Evolutionary conservation across 352 stramenopile species (phyloP), one percentile per base, ranked within the genome.

Genomic region (Elongisporangium undulatum): DNA sequence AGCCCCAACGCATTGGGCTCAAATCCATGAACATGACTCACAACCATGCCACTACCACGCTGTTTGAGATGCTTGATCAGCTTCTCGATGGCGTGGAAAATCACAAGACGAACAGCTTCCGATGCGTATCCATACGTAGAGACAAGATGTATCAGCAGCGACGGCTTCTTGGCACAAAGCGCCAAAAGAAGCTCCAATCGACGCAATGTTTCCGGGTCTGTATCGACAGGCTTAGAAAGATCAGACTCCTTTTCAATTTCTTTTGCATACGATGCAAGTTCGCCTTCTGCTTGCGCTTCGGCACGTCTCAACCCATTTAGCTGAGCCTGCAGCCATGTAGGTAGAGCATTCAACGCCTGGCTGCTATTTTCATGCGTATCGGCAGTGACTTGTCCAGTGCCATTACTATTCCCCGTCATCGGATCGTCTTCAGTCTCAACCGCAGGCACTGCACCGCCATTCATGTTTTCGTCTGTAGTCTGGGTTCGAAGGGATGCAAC

Each of bases 1-100:
- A 92, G 71, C 0, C 77, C 74, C 21, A 94, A 77, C 22, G 84
- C 75, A 19, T 77, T 73, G 0, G 79, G 55, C 12, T 78, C 71
- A 39, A 89, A 91, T 8, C 76, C 79, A 19, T 90, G 69, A 20
- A 94, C 69, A 56, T 93, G 82, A 5, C 71, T 75, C 17, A 93
- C 66, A 22, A 93, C 79, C 52, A 82, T 75, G 29, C 69, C 63
- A 51, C 68, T 79, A 49, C 81, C 79, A 39, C 73, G 78, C 61
- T 88, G 79, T 66, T 89, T 90, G 7, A 92, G 69, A 66, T 90
- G 80, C 68, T 90, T 90, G 64, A 94, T 94, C 26, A 94, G 76
- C 64, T 94, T 94, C 61, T 94, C 84, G 70, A 90, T 84, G 9
- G 82, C 80, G 48, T 78, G 71, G 63, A 92, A 88, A 51, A 90